Evolutionary conservation across 306 rosid species (phyloP).

Genomic region (Cercis canadensis): DNA sequence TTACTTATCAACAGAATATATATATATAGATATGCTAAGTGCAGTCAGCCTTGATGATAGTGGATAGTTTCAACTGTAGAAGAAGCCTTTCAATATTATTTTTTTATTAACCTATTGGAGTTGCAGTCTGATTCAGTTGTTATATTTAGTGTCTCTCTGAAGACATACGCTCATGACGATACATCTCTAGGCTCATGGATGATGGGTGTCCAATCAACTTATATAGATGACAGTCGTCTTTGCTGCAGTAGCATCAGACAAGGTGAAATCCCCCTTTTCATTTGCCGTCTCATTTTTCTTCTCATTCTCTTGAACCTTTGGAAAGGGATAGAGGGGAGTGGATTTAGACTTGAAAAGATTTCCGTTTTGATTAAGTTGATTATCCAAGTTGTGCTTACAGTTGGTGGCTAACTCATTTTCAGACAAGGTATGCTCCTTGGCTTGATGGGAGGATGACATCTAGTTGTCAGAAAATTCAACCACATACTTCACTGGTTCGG

Average conservation of each 20-base stretch:
- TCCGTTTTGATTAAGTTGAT: constrained; percentile 16
- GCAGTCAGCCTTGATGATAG: constrained; percentile 5
- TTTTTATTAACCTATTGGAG: background rate
- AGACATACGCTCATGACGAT: constrained; percentile 90
- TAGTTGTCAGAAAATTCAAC: background rate
- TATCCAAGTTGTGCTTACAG: constrained; percentile 33
- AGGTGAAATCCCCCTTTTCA: constrained; percentile 58
- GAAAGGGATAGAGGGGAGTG: background rate
- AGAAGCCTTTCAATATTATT: background rate
- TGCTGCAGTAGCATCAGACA: constrained; percentile 86
- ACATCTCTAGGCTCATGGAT: constrained; percentile 95
- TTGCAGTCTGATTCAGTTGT: constrained; percentile 25
- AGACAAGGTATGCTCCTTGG: constrained; percentile 91
- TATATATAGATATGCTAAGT: background rate
- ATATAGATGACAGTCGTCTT: constrained; percentile 91
- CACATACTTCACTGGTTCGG: background rate
- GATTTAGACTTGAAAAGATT: background rate
- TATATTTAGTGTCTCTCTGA: constrained; percentile 80
- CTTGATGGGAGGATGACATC: constrained; percentile 47
- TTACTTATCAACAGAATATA: no score
- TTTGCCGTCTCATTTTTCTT: background rate
- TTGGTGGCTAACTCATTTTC: constrained; percentile 41
- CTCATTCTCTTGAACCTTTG: background rate
- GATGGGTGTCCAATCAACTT: constrained; percentile 92
- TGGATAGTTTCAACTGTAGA: constrained; percentile 7